These are phyloP conservation scores for Agaricus blazei DNA, from an alignment of 768 basidiomycete species.

Conservation along the genomic window DNA sequence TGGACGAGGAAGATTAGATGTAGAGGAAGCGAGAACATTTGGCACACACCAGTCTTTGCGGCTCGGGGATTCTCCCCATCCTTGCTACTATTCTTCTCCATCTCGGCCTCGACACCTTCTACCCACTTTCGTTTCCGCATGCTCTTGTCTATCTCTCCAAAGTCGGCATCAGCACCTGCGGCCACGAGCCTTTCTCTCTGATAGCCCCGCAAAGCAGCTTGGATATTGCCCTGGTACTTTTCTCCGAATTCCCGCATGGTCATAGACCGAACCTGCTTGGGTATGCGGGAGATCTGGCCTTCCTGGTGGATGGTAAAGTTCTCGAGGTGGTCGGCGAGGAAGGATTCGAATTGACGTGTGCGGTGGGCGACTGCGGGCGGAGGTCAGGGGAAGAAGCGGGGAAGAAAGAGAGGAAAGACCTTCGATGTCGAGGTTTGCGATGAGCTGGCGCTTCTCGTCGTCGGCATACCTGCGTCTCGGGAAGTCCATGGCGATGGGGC, in stretches of 20 bases:
- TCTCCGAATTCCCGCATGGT: conserved; percentile 74
- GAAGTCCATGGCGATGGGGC: conserved; percentile 20
- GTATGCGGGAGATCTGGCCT: conserved; percentile 67
- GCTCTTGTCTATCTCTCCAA: conserved; percentile 57
- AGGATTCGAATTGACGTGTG: conserved; percentile 67
- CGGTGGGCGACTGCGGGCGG: conserved; percentile 59
- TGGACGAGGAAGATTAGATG: conserved; percentile 8
- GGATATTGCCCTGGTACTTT: conserved; percentile 73
- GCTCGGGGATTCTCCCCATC: conserved; percentile 38
- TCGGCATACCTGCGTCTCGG: conserved; percentile 37
- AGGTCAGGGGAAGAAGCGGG: conserved; percentile 6
- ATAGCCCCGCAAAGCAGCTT: conserved; percentile 62
- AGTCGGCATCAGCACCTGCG: conserved; percentile 41
- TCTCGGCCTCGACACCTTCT: conserved; percentile 52
- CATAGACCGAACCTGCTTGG: conserved; percentile 66
- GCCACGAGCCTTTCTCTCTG: conserved; percentile 59
- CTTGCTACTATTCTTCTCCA: conserved; percentile 26
- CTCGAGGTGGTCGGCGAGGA: conserved; percentile 68
- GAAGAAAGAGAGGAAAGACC: conserved; percentile 32
- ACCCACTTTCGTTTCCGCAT: conserved; percentile 78
- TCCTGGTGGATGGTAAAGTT: conserved; percentile 75
- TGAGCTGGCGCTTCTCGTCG: conserved; percentile 72
- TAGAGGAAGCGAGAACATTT: background rate
- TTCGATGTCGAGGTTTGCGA: conserved; percentile 79
- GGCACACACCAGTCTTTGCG: conserved; percentile 52